phyloP scores from a whole-genome alignment of 164 flowering plant species.

The Aristolochia fimbriata region DNA sequence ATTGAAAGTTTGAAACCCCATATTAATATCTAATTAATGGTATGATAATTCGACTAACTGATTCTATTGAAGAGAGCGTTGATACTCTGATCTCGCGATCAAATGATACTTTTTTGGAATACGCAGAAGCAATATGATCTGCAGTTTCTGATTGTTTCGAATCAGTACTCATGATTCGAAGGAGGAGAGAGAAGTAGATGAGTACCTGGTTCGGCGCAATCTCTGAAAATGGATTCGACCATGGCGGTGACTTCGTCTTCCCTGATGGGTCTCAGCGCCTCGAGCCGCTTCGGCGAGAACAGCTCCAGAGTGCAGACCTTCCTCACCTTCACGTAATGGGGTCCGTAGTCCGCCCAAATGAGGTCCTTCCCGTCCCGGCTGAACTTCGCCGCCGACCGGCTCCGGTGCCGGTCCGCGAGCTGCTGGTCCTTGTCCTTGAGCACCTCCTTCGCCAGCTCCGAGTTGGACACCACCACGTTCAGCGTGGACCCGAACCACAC shows the following conservation, averaged over 20 bases:
- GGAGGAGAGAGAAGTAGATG: no score
- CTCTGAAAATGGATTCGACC: constrained; percentile 40
- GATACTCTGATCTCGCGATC: no score
- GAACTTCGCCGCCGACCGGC: constrained; percentile 26
- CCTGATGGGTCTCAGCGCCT: constrained; percentile 42
- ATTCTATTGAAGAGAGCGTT: no score
- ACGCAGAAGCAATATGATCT: no score
- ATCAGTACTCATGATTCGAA: no score
- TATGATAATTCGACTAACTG: no score
- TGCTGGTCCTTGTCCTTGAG: constrained; percentile 46
- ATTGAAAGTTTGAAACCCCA: no score
- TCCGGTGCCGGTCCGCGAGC: constrained; percentile 36
- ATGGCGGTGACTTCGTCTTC: constrained; percentile 65
- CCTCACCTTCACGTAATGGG: constrained; percentile 47
- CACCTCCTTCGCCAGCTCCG: constrained; percentile 39
- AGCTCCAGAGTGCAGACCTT: constrained; percentile 49
- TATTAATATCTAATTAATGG: no score
- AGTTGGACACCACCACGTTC: constrained; percentile 29
- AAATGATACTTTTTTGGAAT: no score
- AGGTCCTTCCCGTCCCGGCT: constrained; percentile 44
- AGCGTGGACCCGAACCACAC: constrained; percentile 42
- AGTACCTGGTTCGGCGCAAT: constrained; percentile 34
- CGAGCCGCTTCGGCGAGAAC: constrained; percentile 41
- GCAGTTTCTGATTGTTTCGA: no score
- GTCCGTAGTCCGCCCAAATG: constrained; percentile 58